Evolutionary conservation across 768 basidiomycete genomes (phyloP).

Genomic region (Hortiboletus flavorubellus): DNA sequence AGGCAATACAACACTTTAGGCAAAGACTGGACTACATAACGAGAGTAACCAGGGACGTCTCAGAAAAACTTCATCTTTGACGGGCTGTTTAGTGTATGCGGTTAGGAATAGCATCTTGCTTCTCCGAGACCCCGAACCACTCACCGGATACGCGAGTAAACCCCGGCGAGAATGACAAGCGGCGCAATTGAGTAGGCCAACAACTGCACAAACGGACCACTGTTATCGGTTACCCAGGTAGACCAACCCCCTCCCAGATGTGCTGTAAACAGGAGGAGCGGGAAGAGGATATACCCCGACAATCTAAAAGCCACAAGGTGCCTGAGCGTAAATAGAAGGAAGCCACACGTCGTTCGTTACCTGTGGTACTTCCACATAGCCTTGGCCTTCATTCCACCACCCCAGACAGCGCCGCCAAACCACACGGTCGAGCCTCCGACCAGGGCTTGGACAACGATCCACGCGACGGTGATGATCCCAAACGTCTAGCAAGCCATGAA

Average conservation of each 20-base stretch:
- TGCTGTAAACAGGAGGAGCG: conserved; percentile 56
- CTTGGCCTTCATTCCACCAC: conserved; percentile 70
- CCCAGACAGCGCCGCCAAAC: conserved; percentile 66
- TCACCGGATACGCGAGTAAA: conserved; percentile 54
- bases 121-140: conserved; percentile 6
- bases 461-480: conserved; percentile 47
- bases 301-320: conserved; percentile 37
- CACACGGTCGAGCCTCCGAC: conserved; percentile 78
- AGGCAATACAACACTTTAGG: not conserved
- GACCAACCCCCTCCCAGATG: conserved; percentile 74
- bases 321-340: not conserved
- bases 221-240: conserved; percentile 46
- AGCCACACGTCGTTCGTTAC: conserved; percentile 31
- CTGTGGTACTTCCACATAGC: conserved; percentile 82
- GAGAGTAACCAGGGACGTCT: not conserved
- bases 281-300: conserved; percentile 72
- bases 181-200: conserved; percentile 56
- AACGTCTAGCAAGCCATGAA: conserved; percentile 42
- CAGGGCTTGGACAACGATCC: conserved; percentile 58
- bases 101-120: not conserved
- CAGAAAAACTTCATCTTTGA: conserved; percentile 65
- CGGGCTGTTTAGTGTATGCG: conserved; percentile 33
- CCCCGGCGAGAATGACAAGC: conserved; percentile 37
- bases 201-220: conserved; percentile 38
- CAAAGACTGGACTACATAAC: not conserved